Percentiles rank a stretch among this genome's conserved stretches.
Evolutionary conservation across 306 rosid genomes (phyloP).

Genomic region (Castanea sativa): DNA sequence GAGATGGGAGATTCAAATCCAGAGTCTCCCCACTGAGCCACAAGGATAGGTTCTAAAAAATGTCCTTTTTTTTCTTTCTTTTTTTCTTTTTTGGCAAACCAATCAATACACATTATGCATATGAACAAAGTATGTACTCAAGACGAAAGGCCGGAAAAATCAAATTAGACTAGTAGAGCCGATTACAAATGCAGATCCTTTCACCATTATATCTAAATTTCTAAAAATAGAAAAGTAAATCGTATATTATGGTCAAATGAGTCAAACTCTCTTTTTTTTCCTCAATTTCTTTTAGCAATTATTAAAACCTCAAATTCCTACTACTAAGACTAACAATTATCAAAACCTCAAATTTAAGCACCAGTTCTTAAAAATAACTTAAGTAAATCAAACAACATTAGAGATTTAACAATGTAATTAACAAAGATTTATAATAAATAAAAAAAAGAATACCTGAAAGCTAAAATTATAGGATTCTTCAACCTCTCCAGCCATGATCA

Average conservation of each 20-base stretch:
- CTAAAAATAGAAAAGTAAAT: no score
- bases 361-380: neutral
- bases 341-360: neutral
- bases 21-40: no score
- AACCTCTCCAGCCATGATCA: constrained; percentile 63
- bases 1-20: no score
- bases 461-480: constrained; percentile 50
- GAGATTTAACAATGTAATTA: neutral
- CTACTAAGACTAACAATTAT: neutral
- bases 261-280: neutral
- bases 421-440: neutral
- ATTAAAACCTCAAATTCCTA: neutral
- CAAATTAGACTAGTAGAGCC: neutral
- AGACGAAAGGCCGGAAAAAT: neutral
- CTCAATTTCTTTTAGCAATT: neutral
- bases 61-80: neutral
- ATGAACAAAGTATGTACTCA: neutral
- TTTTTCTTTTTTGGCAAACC: neutral
- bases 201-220: neutral
- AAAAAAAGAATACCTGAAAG: constrained; percentile 48
- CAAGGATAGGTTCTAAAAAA: neutral
- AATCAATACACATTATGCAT: neutral
- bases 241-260: neutral
- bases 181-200: neutral
- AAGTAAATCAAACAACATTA: neutral